Base-by-base conservation (phyloP, 768 basidiomycete species). In the Pleurotus eryngii region DNA sequence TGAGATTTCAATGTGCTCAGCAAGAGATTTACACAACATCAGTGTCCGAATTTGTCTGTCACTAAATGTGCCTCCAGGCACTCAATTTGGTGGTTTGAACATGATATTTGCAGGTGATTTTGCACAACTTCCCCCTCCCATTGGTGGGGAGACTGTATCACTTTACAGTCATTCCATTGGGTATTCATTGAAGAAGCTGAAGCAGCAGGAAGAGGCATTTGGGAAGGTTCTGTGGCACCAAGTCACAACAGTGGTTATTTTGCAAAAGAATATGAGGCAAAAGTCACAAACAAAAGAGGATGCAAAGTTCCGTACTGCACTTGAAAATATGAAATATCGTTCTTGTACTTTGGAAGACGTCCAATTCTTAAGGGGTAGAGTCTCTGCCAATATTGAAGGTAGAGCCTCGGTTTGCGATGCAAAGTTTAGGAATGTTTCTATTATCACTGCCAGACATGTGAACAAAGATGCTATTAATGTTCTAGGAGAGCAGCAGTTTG, bases 1-100 rank as follows among this genome's bases (percentile, higher is more conserved):
- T 66, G 75, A 78, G 56, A 65, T 77, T 0, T 77, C 74, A 0
- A 79, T 79, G 77, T 38, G 76, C 0, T 66, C 67, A 0, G 72
- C 71, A 46, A 18, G 49, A n/a, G 67, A 69, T 27, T 38, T 76
- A 38, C 70, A 71, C 54, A 55, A 55, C 1, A 74, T 76, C 3
- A 65, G 65, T 59, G 58, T 61, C 2, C 61, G 59, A 12, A 59
- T 74, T 18, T 59, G 63, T 12, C 57, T 56, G 14, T 60, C 66
- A 4, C 61, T 63, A n/a, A 58, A 63, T 17, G 27, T 6, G 7
- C 51, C 54, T 5, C 4, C 53, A 1, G 49, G 62, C 15, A 24
- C 45, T 5, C 62, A 70, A 14, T 75, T 75, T 62, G 74, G 72
- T 11, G 72, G 74, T 0, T 57, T 71, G 7, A 74, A 69, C 40